Conservation (phyloP, 2,329 filamentous ascomycete species). For the Drechslerella dactyloides region DNA sequence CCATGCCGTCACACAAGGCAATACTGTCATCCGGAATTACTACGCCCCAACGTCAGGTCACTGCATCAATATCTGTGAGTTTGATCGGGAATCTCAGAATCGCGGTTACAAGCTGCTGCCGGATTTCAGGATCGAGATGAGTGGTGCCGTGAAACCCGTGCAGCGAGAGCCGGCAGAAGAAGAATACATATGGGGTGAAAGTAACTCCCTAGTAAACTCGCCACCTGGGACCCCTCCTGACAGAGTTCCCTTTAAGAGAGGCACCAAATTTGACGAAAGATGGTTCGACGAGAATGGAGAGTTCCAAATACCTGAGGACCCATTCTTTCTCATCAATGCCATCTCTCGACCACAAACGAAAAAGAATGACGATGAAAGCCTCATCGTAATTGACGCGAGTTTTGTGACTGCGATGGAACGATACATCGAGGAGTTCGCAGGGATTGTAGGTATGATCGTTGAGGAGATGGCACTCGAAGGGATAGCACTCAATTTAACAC, state of each 20-base stretch:
- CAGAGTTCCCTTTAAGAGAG: neutral
- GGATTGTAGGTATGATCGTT: neutral
- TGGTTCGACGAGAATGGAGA: conserved; percentile 16
- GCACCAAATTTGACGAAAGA: neutral
- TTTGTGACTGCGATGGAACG: conserved; percentile 10
- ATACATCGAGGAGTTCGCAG: conserved; percentile 10
- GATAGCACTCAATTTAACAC: neutral
- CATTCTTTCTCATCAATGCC: conserved; percentile 7
- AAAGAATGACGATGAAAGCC: conserved; percentile 24
- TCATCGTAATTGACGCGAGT: conserved; percentile 14
- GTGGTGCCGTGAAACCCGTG: neutral
- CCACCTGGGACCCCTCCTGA: conserved; percentile 19
- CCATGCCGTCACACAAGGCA: neutral
- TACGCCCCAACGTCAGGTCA: neutral
- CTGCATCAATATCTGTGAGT: neutral
- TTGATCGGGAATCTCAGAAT: neutral
- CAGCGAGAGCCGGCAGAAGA: neutral
- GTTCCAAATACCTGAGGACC: neutral
- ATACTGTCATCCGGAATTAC: neutral
- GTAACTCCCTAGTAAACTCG: neutral
- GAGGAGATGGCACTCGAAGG: neutral
- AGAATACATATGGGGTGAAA: neutral
- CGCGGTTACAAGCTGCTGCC: neutral
- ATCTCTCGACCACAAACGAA: conserved; percentile 8
- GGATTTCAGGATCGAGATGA: neutral